These are phyloP conservation scores for Acorus gramineus DNA, from an alignment of 106 monocot species.

Conservation along the genomic window DNA sequence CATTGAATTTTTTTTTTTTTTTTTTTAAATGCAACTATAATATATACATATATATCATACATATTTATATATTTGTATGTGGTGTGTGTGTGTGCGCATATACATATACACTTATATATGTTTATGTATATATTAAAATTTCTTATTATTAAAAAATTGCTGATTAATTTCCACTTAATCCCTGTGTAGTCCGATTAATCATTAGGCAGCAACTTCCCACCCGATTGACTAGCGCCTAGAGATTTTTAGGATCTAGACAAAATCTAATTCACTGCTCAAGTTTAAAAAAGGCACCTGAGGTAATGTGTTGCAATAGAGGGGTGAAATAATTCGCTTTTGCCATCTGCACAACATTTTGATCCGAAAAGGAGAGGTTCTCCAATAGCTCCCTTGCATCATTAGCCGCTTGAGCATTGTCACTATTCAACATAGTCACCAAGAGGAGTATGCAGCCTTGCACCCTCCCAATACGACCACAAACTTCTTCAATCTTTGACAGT, in stretches of 20 bases:
- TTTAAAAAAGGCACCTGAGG: conserved; percentile 11
- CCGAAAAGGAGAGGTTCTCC: conserved; percentile 21
- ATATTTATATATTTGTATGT: no score
- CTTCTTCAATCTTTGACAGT: conserved; percentile 13
- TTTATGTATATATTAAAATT: no score
- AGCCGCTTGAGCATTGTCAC: conserved; percentile 22
- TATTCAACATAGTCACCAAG: conserved; percentile 21
- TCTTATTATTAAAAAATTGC: no score
- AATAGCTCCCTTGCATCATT: conserved; percentile 25
- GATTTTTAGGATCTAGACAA: not conserved
- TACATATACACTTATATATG: no score
- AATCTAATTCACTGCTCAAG: not conserved
- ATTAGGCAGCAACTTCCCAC: no score
- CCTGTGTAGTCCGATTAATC: no score
- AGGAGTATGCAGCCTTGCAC: conserved; percentile 34
- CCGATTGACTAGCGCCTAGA: no score
- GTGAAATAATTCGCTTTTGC: conserved; percentile 27
- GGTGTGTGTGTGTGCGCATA: no score
- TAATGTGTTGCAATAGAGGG: conserved; percentile 17
- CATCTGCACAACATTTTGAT: conserved; percentile 29
- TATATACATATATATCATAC: no score
- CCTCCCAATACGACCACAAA: conserved; percentile 14
- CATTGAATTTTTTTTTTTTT: no score
- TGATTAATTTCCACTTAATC: no score
- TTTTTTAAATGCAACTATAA: no score